Percentiles rank a stretch among this genome's conserved stretches.
Evolutionary conservation across 805 yeast genomes (phyloP).

Genomic region (Hanseniaspora thailandica): DNA sequence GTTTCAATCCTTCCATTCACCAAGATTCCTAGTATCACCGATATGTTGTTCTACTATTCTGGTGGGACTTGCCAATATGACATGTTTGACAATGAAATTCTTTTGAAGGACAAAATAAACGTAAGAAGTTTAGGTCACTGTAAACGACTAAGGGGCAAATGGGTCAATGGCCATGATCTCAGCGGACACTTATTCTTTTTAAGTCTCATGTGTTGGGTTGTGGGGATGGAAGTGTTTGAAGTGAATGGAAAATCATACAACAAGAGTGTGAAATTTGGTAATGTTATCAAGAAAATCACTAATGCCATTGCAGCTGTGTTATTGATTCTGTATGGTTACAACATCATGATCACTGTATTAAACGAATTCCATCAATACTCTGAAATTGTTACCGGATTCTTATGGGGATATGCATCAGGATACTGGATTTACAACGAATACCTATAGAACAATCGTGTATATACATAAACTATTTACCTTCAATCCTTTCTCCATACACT

Average conservation of each 20-base stretch:
- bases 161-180: constrained; percentile 91
- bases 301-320: background rate
- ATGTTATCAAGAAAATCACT: background rate
- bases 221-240: constrained; percentile 11
- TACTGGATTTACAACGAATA: constrained; percentile 23
- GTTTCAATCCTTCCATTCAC: constrained; percentile 48
- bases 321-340: constrained; percentile 5
- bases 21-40: constrained; percentile 84
- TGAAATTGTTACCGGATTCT: constrained; percentile 28
- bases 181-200: constrained; percentile 84
- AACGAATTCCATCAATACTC: constrained; percentile 8
- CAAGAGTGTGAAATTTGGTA: background rate
- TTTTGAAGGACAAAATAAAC: background rate
- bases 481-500: constrained; percentile 53
- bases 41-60: constrained; percentile 58
- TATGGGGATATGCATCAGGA: constrained; percentile 9
- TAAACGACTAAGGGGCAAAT: constrained; percentile 49
- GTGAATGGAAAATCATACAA: constrained; percentile 2
- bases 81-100: background rate
- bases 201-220: constrained; percentile 25
- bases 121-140: constrained; percentile 26
- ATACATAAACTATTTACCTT: background rate
- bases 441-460: constrained; percentile 18
- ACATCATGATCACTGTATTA: constrained; percentile 5
- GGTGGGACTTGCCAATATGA: constrained; percentile 45